These are phyloP conservation scores for Syncephalastrum monosporum DNA, from an alignment of 371 early-diverging fungal genomes.

Conservation along the genomic window DNA sequence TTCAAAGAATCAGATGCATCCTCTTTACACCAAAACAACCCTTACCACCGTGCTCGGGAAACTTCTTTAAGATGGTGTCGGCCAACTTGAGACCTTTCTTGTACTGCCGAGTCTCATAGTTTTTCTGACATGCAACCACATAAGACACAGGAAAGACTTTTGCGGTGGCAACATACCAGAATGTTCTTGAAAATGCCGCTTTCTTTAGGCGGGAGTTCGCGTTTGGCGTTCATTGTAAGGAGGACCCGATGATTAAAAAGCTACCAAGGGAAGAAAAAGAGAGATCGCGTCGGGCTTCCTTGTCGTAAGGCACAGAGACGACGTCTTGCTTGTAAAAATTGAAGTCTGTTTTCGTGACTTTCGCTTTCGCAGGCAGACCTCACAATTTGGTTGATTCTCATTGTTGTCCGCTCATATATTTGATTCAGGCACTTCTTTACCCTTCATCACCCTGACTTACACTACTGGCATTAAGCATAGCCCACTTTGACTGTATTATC, in stretches of 20 bases:
- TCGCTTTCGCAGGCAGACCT: too few species aligned
- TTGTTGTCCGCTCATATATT: too few species aligned
- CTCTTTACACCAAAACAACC: background rate
- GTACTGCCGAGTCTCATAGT: slow-evolving; percentile 93
- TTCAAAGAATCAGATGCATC: slow-evolving; percentile 20
- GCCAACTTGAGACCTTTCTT: slow-evolving; percentile 91
- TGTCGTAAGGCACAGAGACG: too few species aligned
- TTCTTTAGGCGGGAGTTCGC: slow-evolving; percentile 81
- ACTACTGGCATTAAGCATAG: too few species aligned
- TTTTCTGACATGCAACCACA: slow-evolving; percentile 62
- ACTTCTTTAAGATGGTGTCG: slow-evolving; percentile 91
- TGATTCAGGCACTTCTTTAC: too few species aligned
- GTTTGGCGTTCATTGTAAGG: slow-evolving; percentile 30
- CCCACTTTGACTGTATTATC: too few species aligned
- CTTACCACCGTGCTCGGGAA: slow-evolving; percentile 91
- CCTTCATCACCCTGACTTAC: too few species aligned
- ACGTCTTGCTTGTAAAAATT: too few species aligned
- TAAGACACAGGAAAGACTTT: slow-evolving; percentile 4
- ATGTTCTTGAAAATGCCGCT: slow-evolving; percentile 73
- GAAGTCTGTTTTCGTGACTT: too few species aligned
- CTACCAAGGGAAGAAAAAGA: too few species aligned
- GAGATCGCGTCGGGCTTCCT: too few species aligned
- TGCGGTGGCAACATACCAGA: slow-evolving; percentile 53
- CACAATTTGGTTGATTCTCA: too few species aligned
- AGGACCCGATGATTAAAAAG: slow-evolving; percentile 1